Base-by-base conservation (phyloP, 495 filamentous ascomycete genomes). In the Aspergillus ellipticus region DNA sequence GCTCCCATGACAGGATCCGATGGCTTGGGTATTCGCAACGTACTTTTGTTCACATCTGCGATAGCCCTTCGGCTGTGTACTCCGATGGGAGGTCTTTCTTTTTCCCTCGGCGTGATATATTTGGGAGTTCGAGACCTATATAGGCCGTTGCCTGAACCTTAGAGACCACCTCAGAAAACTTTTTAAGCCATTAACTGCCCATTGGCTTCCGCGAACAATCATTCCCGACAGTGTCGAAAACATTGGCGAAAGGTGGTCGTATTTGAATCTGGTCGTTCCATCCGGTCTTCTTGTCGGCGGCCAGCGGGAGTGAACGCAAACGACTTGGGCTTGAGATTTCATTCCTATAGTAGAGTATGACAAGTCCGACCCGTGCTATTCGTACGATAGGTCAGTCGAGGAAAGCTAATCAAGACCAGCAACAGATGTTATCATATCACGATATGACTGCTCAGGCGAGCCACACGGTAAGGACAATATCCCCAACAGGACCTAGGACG, bases 381-480 rank as follows among this genome's bases (percentile, higher is more conserved):
- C 45, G 60, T 53, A 51, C 57, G 47, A 58, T 53, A 55, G 55
- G 55, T 54, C 56, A 55, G 31, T 42, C 57, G 4, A 49, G 51
- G 45, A 13, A 47, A 10, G 37, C 31, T 17, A 62, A 55, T 41
- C 54, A 46, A 17, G 55, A 50, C 33, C 60, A 58, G 4, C 53
- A 50, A 16, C 60, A 61, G 41, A 52, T 59, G 35, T 42, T 55
- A 41, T 41, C 60, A 22, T 66, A 59, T 47, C 57, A 54, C 29
- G 58, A 61, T 58, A 58, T 59, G 60, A 56, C 60, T 56, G 53
- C 53, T 60, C 63, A 53, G 31, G 29, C 58, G 35, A 59, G 46
- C 20, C 45, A 56, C 46, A 53, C 56, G 54, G 63, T 66, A 61
- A 41, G 57, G 26, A 21, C 26, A 33, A 47, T 24, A 31, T 37